A percentile compares a stretch with the other conserved stretches of the same genome.
phyloP scores from a whole-genome alignment of 306 rosid species.

The Malus domestica region DNA sequence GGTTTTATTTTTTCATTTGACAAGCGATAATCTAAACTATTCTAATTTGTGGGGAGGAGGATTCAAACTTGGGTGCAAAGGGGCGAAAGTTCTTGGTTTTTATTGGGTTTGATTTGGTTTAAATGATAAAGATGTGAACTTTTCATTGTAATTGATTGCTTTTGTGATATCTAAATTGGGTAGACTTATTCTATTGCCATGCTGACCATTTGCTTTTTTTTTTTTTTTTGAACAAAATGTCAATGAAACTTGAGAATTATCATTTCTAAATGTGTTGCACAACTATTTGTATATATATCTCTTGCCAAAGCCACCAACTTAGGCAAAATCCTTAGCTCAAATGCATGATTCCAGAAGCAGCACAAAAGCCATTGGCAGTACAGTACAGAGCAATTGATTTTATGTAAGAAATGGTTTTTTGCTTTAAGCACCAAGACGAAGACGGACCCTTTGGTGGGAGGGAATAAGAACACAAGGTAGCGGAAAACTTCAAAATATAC shows the following conservation, averaged over 20 bases:
- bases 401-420: neutral
- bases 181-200: neutral
- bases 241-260: too few relatives aligned
- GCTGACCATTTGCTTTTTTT: neutral
- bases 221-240: too few relatives aligned
- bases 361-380: neutral
- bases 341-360: neutral
- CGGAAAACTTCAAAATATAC: neutral
- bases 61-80: too few relatives aligned
- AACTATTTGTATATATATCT: too few relatives aligned
- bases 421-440: neutral
- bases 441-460: neutral
- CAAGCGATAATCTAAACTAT: too few relatives aligned
- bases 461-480: neutral
- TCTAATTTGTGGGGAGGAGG: too few relatives aligned
- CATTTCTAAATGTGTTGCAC: too few relatives aligned
- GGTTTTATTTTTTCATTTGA: neutral
- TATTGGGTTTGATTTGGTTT: neutral
- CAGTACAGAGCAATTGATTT: neutral
- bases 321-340: neutral
- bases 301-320: too few relatives aligned
- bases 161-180: neutral
- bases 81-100: too few relatives aligned
- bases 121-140: neutral
- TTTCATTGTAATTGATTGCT: neutral